A percentile compares a stretch with the other conserved stretches of the same genome.
These are phyloP conservation scores for Purpureocillium lavendulum DNA, from an alignment of 2,329 filamentous ascomycete genomes.

Conservation along the genomic window DNA sequence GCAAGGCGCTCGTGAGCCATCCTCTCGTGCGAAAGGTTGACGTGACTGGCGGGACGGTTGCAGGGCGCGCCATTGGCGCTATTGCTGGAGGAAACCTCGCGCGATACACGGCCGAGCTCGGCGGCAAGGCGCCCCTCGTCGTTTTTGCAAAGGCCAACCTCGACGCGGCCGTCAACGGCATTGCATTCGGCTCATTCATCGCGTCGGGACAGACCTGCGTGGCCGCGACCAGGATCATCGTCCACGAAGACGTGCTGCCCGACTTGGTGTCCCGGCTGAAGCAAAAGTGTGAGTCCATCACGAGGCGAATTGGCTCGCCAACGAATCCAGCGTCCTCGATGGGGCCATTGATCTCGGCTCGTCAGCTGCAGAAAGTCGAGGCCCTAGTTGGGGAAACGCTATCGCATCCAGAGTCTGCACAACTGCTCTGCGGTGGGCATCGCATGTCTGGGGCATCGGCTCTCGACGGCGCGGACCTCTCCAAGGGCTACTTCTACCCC, in stretches of 20 bases:
- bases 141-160: conserved; percentile 59
- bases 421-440: conserved; percentile 32
- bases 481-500: conserved; percentile 64
- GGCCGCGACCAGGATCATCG: conserved; percentile 67
- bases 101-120: conserved; percentile 62
- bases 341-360: conserved; percentile 53
- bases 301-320: conserved; percentile 47
- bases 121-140: conserved; percentile 62
- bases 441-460: conserved; percentile 37
- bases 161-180: conserved; percentile 59
- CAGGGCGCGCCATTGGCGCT: conserved; percentile 59
- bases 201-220: conserved; percentile 53
- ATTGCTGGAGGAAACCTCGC: conserved; percentile 59
- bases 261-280: conserved; percentile 56
- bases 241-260: conserved; percentile 59
- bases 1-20: conserved; percentile 44
- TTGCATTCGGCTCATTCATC: conserved; percentile 50
- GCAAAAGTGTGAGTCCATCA: conserved; percentile 50
- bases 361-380: conserved; percentile 59
- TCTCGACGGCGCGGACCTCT: conserved; percentile 43
- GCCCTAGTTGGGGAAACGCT: conserved; percentile 58
- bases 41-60: conserved; percentile 67
- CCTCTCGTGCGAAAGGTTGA: conserved; percentile 55
- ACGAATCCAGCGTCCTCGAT: conserved; percentile 50
- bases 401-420: conserved; percentile 30